Evolutionary conservation across 768 basidiomycete genomes (phyloP).

Genomic region (Boletus patriciae): DNA sequence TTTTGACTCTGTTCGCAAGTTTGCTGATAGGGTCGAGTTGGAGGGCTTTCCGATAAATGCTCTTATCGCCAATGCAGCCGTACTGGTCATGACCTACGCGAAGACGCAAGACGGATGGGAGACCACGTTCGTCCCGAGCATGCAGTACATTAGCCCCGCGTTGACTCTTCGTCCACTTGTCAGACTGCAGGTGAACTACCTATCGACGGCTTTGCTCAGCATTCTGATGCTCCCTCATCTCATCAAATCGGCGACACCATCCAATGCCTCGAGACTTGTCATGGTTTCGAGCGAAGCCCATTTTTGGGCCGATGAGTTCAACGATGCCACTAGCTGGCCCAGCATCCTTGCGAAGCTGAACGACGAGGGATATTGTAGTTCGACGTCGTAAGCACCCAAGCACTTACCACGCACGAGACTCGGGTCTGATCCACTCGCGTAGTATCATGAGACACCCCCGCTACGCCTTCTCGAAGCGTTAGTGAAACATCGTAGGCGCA

Average conservation of each 20-base stretch:
- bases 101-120: constrained; percentile 40
- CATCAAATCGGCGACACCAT: constrained; percentile 26
- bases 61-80: constrained; percentile 34
- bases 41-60: constrained; percentile 30
- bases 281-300: constrained; percentile 35
- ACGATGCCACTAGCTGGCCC: constrained; percentile 13
- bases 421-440: background rate
- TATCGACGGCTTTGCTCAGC: constrained; percentile 37
- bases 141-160: background rate
- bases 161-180: background rate
- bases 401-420: background rate
- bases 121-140: constrained; percentile 28
- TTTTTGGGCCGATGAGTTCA: constrained; percentile 12
- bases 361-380: constrained; percentile 27
- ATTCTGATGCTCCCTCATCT: constrained; percentile 38
- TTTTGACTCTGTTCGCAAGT: constrained; percentile 35
- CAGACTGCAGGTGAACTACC: constrained; percentile 39
- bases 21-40: constrained; percentile 29
- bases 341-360: constrained; percentile 33
- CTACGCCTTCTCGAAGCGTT: constrained; percentile 30
- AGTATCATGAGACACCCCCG: constrained; percentile 29
- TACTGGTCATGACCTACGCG: constrained; percentile 15
- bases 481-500: background rate
- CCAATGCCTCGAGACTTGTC: constrained; percentile 28
- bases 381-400: constrained; percentile 19